phyloP scores from a whole-genome alignment of 345 rosid genomes.

The Hypericum perforatum region DNA sequence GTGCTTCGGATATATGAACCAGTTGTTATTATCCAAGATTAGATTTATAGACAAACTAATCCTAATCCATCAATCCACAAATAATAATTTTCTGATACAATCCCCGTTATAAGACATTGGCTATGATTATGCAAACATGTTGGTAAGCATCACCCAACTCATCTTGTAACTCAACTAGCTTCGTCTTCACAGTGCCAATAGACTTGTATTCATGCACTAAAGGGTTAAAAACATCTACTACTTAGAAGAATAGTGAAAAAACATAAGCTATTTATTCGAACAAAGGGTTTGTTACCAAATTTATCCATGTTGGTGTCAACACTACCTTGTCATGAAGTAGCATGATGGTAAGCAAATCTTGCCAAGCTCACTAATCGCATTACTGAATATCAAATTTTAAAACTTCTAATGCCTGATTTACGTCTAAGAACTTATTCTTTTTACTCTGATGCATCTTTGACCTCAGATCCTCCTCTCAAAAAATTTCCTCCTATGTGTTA shows the following conservation, averaged over 20 bases:
- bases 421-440: slow-evolving; percentile 87
- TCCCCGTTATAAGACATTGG: too few relatives aligned
- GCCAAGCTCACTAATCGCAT: slow-evolving; percentile 93
- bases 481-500: slow-evolving; percentile 48
- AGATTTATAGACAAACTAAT: slow-evolving; percentile 3
- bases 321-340: slow-evolving; percentile 85
- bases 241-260: slow-evolving; percentile 25
- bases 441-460: slow-evolving; percentile 67
- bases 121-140: slow-evolving; percentile 36
- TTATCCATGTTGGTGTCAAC: too few relatives aligned
- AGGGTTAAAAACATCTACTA: slow-evolving; percentile 93
- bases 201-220: slow-evolving; percentile 92
- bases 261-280: background rate
- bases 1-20: slow-evolving; percentile 97
- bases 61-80: background rate
- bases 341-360: slow-evolving; percentile 90
- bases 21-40: slow-evolving; percentile 24
- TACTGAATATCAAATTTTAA: slow-evolving; percentile 89
- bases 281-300: too few relatives aligned
- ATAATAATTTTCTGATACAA: too few relatives aligned
- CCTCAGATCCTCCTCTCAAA: slow-evolving; percentile 93
- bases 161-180: slow-evolving; percentile 79
- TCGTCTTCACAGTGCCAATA: slow-evolving; percentile 79
- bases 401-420: slow-evolving; percentile 80
- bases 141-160: slow-evolving; percentile 74